Evolutionary conservation across 2,329 filamentous ascomycete genomes (phyloP).

Genomic region (Penicillium sp.): DNA sequence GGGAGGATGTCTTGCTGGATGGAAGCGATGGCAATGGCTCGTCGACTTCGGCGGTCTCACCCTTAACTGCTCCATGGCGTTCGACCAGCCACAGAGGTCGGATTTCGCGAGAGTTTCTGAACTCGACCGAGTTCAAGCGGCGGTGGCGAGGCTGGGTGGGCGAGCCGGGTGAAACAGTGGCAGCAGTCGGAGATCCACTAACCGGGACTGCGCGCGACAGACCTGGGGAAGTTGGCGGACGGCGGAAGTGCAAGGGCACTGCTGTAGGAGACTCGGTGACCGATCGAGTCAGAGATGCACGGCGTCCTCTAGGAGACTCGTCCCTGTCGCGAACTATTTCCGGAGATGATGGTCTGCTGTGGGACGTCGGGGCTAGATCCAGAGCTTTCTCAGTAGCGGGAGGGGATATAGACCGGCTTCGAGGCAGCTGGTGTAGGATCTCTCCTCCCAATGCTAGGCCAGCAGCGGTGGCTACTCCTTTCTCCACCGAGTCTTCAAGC

Average conservation of each 20-base stretch:
- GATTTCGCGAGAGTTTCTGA: constrained; percentile 62
- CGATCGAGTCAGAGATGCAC: constrained; percentile 29
- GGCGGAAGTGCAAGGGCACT: constrained; percentile 56
- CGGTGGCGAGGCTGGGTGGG: constrained; percentile 46
- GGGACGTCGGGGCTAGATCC: constrained; percentile 30
- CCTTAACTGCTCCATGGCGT: constrained; percentile 50
- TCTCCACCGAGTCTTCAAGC: constrained; percentile 19
- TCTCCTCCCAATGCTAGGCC: constrained; percentile 20
- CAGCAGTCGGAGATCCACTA: constrained; percentile 33
- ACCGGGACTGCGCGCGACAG: constrained; percentile 43
- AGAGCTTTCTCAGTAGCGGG: constrained; percentile 28
- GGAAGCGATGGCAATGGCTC: constrained; percentile 51
- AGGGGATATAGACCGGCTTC: constrained; percentile 39
- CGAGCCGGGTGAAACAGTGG: constrained; percentile 36
- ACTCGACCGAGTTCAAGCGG: constrained; percentile 52
- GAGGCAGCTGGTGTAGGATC: constrained; percentile 25
- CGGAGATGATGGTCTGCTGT: constrained; percentile 36
- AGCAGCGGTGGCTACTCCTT: constrained; percentile 14
- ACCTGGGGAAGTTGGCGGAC: constrained; percentile 48
- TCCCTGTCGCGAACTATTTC: constrained; percentile 19
- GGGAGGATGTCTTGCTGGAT: constrained; percentile 50
- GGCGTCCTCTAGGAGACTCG: constrained; percentile 22
- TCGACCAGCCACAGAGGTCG: constrained; percentile 82
- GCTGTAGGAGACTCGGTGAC: constrained; percentile 50
- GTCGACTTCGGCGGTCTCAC: constrained; percentile 35